Evolutionary conservation across 495 filamentous ascomycete genomes (phyloP), one percentile per base, ranked within the genome.

Genomic region (Cenococcum geophilum): DNA sequence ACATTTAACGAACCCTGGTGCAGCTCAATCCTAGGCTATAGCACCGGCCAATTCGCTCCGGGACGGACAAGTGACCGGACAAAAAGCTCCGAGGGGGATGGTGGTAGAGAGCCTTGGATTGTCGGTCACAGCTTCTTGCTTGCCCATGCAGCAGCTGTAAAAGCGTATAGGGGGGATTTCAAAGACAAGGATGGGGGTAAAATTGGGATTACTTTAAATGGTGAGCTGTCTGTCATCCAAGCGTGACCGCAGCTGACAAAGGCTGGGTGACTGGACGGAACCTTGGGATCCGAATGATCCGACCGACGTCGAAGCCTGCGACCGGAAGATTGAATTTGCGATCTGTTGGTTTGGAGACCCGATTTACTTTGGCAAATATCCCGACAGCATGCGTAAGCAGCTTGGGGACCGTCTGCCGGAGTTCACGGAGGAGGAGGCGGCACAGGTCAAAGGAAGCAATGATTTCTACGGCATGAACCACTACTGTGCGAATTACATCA

Each of bases 381-480:
- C 87, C 2, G 86, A 85, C 63, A 86, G 83, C 58, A 89, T 90
- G 84, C 77, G 79, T 58, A 84, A 85, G 72, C 86, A 89, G 72
- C 81, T 89, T 10, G 86, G 87, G 40, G 75, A 84, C 68, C 80
- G 86, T 5, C 77, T 91, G 53, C 87, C 86, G 14, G 75, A 77
- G 18, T 89, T 83, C 73, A 84, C 83, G 0, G 61, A 77, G 22
- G 83, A 89, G 63, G 88, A 89, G 64, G 69, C 79, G 8, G 82
- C 81, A 3, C 78, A 89, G 8, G 82, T 90, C 47, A 78, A 86
- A 55, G 87, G 86, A 43, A 87, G 83, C 71, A 89, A 89, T 70
- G 86, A 90, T 74, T 90, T 90, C 72, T 89, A 89, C 74, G 86
- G 87, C 63, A 89, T 89, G 86, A 89, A 90, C 78, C 86, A 89